Conservation (phyloP, 192 early-diverging fungal genomes). For the Spinellus fusiger region DNA sequence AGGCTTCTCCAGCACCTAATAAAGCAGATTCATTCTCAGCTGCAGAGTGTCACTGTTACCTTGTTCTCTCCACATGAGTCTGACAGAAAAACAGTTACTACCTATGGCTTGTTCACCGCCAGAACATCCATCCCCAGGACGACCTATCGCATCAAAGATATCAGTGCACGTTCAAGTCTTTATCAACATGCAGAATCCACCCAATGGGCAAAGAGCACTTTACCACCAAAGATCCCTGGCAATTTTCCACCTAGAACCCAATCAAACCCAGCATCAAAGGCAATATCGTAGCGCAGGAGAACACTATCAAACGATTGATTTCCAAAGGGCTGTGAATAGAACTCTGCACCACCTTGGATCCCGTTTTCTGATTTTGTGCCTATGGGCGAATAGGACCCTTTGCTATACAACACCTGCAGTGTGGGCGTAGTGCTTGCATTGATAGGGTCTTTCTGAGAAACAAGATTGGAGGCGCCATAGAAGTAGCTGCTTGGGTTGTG, state of each 20-base stretch:
- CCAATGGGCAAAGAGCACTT: too few relatives aligned
- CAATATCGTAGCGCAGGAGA: slow-evolving; percentile 40
- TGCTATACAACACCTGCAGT: slow-evolving; percentile 32
- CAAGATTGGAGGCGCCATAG: slow-evolving; percentile 30
- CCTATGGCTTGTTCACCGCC: slow-evolving; percentile 42
- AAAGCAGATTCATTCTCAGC: too few relatives aligned
- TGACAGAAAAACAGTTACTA: slow-evolving; percentile 39
- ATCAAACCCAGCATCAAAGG: slow-evolving; percentile 37
- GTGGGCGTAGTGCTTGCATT: slow-evolving; percentile 12
- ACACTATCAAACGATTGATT: slow-evolving; percentile 30
- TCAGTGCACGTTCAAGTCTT: background rate
- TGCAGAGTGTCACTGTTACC: slow-evolving; percentile 15
- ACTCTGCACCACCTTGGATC: slow-evolving; percentile 37
- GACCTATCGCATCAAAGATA: background rate
- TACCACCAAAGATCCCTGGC: slow-evolving; percentile 42
- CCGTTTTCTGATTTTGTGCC: slow-evolving; percentile 5
- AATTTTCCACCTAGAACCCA: slow-evolving; percentile 45
- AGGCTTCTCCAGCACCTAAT: slow-evolving; percentile 25
- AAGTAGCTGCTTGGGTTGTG: slow-evolving; percentile 9
- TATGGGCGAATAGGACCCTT: slow-evolving; percentile 40
- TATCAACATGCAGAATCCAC: background rate
- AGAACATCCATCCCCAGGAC: slow-evolving; percentile 34
- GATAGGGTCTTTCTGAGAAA: slow-evolving; percentile 34
- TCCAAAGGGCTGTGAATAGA: slow-evolving; percentile 38
- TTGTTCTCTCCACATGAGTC: slow-evolving; percentile 42